Conservation (phyloP, 768 basidiomycete genomes). For the Multifurca ochricompacta region DNA sequence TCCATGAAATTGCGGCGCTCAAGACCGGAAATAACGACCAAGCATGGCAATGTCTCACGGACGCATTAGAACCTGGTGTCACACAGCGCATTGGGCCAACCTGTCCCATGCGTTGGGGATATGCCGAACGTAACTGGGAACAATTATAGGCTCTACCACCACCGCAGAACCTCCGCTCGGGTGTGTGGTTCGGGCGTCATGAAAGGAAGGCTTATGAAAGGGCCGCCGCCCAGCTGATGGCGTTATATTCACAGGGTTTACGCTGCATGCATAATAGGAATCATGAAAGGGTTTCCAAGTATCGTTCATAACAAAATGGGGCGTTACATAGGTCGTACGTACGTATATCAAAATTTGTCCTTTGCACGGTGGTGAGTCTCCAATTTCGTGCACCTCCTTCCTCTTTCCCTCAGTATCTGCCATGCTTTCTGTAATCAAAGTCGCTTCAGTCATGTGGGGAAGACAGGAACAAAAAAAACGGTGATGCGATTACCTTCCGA, state of each 20-base stretch:
- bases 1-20: not conserved
- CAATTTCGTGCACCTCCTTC: not conserved
- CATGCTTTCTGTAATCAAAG: not conserved
- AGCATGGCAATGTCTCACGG: not conserved
- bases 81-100: not conserved
- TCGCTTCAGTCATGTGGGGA: not conserved
- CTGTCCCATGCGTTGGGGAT: not conserved
- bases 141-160: not conserved
- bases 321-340: not conserved
- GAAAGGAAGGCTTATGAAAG: not conserved
- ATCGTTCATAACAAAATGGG: not conserved
- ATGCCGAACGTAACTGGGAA: not conserved
- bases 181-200: not conserved
- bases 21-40: not conserved
- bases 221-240: not conserved
- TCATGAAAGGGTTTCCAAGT: not conserved
- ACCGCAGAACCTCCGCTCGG: not conserved
- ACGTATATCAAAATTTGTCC: not conserved
- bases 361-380: not conserved
- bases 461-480: not conserved
- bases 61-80: not conserved
- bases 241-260: not conserved
- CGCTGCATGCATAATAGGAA: not conserved
- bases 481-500: constrained; percentile 1
- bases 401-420: not conserved